phyloP scores from a whole-genome alignment of 2,329 filamentous ascomycete species.

The Fusarium sp. region DNA sequence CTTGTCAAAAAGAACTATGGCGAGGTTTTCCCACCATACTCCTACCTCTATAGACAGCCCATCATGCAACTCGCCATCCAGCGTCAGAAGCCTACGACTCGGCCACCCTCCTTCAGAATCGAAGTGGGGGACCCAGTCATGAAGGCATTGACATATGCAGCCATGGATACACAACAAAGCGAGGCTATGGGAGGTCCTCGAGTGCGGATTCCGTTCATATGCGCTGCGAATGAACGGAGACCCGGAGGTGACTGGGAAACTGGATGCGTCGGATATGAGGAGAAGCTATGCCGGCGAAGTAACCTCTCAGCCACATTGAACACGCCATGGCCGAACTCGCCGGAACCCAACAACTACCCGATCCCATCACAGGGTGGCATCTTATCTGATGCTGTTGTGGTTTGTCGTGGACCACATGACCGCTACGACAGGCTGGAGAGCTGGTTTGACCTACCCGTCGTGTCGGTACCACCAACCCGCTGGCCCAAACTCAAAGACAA shows the following conservation, averaged over 20 bases:
- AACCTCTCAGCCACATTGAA: conserved; percentile 75
- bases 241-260: conserved; percentile 85
- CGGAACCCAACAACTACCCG: conserved; percentile 68
- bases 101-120: conserved; percentile 60
- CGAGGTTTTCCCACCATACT: conserved; percentile 64
- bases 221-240: conserved; percentile 78
- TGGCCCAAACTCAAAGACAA: conserved; percentile 77
- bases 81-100: conserved; percentile 47
- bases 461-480: conserved; percentile 76
- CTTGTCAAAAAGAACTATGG: conserved; percentile 66
- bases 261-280: conserved; percentile 60
- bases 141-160: conserved; percentile 66
- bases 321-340: conserved; percentile 63
- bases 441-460: conserved; percentile 72
- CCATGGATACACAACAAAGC: conserved; percentile 50
- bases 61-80: conserved; percentile 56
- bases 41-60: conserved; percentile 65
- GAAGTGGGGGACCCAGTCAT: conserved; percentile 67
- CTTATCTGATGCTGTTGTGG: conserved; percentile 74
- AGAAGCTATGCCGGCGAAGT: conserved; percentile 78
- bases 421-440: conserved; percentile 65
- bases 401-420: conserved; percentile 76
- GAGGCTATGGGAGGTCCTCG: conserved; percentile 45
- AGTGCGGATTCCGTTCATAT: conserved; percentile 70
- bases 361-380: conserved; percentile 76